Evolutionary conservation across 805 yeast species (phyloP).

Genomic region (Starmerella roubikii): DNA sequence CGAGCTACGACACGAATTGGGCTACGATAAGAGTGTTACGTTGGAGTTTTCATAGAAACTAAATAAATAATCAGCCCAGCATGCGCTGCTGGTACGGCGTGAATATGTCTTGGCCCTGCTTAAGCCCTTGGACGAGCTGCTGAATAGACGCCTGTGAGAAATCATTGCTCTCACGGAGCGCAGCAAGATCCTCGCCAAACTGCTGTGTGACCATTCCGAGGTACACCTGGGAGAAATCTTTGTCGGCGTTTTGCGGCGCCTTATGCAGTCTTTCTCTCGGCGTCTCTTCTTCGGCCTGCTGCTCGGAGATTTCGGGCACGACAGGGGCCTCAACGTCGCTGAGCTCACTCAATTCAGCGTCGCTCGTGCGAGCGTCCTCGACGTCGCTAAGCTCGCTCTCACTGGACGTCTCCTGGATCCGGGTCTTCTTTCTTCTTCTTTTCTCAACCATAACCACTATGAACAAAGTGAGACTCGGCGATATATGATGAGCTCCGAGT

Average conservation of each 20-base stretch:
- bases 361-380: background rate
- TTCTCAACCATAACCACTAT: conserved; percentile 16
- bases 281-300: conserved; percentile 1
- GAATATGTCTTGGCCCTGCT: conserved; percentile 29
- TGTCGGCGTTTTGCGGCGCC: conserved; percentile 9
- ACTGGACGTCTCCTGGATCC: conserved; percentile 19
- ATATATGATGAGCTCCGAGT: too few species aligned
- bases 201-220: conserved; percentile 34
- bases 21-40: too few species aligned
- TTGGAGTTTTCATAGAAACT: too few species aligned
- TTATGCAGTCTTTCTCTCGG: conserved; percentile 19
- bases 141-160: conserved; percentile 27
- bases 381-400: conserved; percentile 4
- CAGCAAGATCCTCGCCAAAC: conserved; percentile 33
- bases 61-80: too few species aligned
- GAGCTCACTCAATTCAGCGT: conserved; percentile 15
- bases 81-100: conserved; percentile 22
- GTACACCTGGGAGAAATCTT: conserved; percentile 28
- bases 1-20: too few species aligned
- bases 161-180: conserved; percentile 33
- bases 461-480: too few species aligned
- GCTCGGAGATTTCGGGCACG: conserved; percentile 6
- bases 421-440: conserved; percentile 22
- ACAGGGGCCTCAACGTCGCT: conserved; percentile 11
- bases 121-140: conserved; percentile 27